Base-by-base conservation (phyloP, 768 basidiomycete species). In the Asterophora parasitica region DNA sequence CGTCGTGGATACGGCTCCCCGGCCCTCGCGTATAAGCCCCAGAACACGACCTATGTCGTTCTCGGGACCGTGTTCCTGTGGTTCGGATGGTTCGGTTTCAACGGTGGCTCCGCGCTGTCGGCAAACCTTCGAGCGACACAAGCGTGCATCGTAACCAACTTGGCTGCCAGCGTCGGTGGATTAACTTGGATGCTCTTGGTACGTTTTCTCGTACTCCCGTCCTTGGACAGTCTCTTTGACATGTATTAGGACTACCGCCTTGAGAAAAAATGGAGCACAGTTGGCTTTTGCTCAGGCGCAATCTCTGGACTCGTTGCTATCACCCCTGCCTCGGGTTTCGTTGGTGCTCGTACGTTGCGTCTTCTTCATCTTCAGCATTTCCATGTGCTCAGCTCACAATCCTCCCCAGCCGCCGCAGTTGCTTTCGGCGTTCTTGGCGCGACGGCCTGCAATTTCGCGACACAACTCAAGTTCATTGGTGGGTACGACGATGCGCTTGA, bases 61-160 rank as follows among this genome's bases (percentile, higher is more conserved):
- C 72, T 96, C n/a, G 95, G 95, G 8, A 98, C 95, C 0, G 80
- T 86, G 1, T 78, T 95, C 62, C 88, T 97, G 43, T 96, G 92
- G 92, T 90, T 92, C 50, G 88, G 88, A 4, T 97, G 94, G 94
- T 91, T 95, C 52, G 91, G 90, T 2, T 93, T 93, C 77, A 93
- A 93, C 65, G 94, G 94, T 6, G 95, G 95, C 17, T 86, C 83
- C 11, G 93, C 93, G 7, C 78, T 97, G 53, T 77, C 83, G 19
- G 92, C 93, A 31, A 95, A 92, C 66, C 70, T 94, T 51, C 81
- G 91, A 55, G 94, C 92, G 6, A 79, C 84, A 10, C 76, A 88
- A 63, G 92, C 95, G 2, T 90, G 91, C 69, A 86, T 94, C 55
- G 86, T 92, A 55, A 98, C 95, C 49, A 98, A 97, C 66, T 68